A percentile compares a stretch with the other conserved stretches of the same genome.
Conservation (phyloP, 208 protist genomes). For the Zelonia costaricensis region DNA sequence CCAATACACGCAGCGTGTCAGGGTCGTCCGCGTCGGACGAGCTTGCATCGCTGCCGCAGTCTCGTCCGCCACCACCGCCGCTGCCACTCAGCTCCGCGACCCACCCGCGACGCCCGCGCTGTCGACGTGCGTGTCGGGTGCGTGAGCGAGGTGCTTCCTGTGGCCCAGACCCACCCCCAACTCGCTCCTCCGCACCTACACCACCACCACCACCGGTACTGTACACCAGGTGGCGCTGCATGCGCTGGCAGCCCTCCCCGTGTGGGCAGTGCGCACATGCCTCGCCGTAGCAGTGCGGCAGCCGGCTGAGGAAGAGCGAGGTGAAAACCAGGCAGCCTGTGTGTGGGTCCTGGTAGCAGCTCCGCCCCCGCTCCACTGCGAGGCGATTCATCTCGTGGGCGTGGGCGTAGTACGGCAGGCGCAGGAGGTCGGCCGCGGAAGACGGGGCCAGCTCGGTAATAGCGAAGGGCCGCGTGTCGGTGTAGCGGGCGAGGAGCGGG, state of each 20-base stretch:
- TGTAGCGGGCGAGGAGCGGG: conserved; percentile 17
- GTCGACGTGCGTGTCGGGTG: too few species aligned
- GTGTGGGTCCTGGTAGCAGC: conserved; percentile 38
- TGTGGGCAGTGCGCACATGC: conserved; percentile 35
- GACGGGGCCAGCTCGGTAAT: conserved; percentile 11
- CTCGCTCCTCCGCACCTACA: too few species aligned
- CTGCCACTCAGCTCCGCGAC: too few species aligned
- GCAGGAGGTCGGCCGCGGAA: conserved; percentile 7
- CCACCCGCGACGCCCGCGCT: too few species aligned
- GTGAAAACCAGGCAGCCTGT: conserved; percentile 30
- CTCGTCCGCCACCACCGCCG: too few species aligned
- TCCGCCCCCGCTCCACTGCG: conserved; percentile 12
- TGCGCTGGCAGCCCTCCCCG: conserved; percentile 11
- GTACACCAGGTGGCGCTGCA: conserved; percentile 6
- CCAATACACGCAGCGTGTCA: conserved; percentile 8
- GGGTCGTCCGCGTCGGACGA: conserved; percentile 4
- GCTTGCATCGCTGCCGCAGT: not conserved
- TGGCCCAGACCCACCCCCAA: not conserved
- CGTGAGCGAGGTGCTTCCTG: not conserved
- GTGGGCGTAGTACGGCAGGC: conserved; percentile 30
- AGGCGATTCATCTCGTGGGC: conserved; percentile 37
- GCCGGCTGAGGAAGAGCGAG: conserved; percentile 24
- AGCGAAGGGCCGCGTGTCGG: conserved; percentile 13
- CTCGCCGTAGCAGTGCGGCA: conserved; percentile 36
- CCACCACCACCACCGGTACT: too few species aligned